phyloP scores from a whole-genome alignment of 345 rosid species.

The Angophora floribunda region DNA sequence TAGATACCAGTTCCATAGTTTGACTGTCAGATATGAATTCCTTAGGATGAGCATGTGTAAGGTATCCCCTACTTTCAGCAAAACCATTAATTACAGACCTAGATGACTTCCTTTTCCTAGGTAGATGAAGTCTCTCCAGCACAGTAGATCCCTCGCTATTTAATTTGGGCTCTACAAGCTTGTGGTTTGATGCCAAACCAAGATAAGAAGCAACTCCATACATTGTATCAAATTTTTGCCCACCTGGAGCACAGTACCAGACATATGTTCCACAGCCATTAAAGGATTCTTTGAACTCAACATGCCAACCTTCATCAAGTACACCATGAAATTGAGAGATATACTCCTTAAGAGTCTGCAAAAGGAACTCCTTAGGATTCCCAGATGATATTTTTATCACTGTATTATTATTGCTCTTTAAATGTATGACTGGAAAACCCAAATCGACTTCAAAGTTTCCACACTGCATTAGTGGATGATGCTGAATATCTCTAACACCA shows the following conservation, averaged over 20 bases:
- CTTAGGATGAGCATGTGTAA: slow-evolving; percentile 23
- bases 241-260: slow-evolving; percentile 76
- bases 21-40: slow-evolving; percentile 32
- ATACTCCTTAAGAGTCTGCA: slow-evolving; percentile 74
- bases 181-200: slow-evolving; percentile 49
- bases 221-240: slow-evolving; percentile 67
- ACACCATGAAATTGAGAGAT: slow-evolving; percentile 76
- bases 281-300: slow-evolving; percentile 50
- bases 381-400: slow-evolving; percentile 40
- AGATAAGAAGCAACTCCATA: slow-evolving; percentile 81
- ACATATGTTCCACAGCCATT: slow-evolving; percentile 40
- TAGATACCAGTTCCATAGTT: slow-evolving; percentile 14
- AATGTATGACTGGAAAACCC: slow-evolving; percentile 38
- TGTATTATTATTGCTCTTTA: slow-evolving; percentile 32
- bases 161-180: slow-evolving; percentile 27
- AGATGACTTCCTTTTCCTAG: slow-evolving; percentile 54
- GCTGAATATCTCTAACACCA: slow-evolving; percentile 38
- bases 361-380: slow-evolving; percentile 51
- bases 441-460: slow-evolving; percentile 26
- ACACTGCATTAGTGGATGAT: slow-evolving; percentile 17
- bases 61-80: slow-evolving; percentile 41
- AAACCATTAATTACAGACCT: slow-evolving; percentile 35
- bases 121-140: slow-evolving; percentile 39
- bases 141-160: slow-evolving; percentile 37
- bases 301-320: slow-evolving; percentile 81